These are phyloP conservation scores for Colletotrichum salicis DNA, from an alignment of 2,329 filamentous ascomycete species.

Conservation along the genomic window DNA sequence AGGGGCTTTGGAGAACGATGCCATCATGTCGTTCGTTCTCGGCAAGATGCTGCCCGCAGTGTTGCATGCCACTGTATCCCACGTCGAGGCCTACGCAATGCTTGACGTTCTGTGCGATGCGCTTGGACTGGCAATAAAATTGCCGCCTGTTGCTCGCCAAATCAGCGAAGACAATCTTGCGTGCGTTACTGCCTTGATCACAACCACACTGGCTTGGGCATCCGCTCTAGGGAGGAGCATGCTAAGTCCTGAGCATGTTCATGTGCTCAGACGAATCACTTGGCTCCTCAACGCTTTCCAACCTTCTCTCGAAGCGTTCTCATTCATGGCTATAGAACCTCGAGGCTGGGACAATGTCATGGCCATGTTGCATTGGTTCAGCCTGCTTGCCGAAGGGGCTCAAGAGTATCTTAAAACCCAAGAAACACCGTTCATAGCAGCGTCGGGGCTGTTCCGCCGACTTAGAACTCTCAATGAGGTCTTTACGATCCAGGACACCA, in stretches of 20 bases:
- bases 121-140: slow-evolving; percentile 49
- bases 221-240: slow-evolving; percentile 9
- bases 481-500: slow-evolving; percentile 38
- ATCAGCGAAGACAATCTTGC: slow-evolving; percentile 47
- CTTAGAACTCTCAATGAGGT: not conserved
- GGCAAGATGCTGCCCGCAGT: slow-evolving; percentile 66
- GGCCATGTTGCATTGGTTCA: slow-evolving; percentile 5
- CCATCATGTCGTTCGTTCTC: slow-evolving; percentile 60
- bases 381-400: slow-evolving; percentile 16
- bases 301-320: slow-evolving; percentile 35
- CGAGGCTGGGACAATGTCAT: slow-evolving; percentile 27
- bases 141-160: slow-evolving; percentile 49
- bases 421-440: not conserved
- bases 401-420: slow-evolving; percentile 23
- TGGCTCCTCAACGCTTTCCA: slow-evolving; percentile 36
- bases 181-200: slow-evolving; percentile 40
- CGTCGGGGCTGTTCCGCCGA: slow-evolving; percentile 38
- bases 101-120: slow-evolving; percentile 62
- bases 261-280: slow-evolving; percentile 38
- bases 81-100: slow-evolving; percentile 56
- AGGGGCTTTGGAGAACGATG: slow-evolving; percentile 58
- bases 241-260: slow-evolving; percentile 38
- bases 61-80: slow-evolving; percentile 50
- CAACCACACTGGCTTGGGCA: slow-evolving; percentile 40
- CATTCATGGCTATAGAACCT: slow-evolving; percentile 6